Evolutionary conservation across 345 rosid genomes (phyloP).

Genomic region (Citrus trifoliata): DNA sequence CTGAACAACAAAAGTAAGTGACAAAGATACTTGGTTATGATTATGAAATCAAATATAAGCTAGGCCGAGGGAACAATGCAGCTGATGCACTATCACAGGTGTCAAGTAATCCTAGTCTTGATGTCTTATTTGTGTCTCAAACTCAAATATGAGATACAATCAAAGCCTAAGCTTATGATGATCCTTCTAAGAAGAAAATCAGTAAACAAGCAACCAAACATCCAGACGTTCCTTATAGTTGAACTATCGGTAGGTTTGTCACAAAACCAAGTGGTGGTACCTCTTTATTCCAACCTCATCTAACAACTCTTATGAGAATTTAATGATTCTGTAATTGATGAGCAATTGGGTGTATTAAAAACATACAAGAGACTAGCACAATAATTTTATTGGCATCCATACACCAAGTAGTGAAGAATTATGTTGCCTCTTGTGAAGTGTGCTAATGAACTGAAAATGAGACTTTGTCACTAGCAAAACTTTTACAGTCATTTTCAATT

Average conservation of each 20-base stretch:
- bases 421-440: not conserved
- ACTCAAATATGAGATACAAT: not conserved
- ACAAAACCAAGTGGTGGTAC: not conserved
- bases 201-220: not conserved
- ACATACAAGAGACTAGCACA: constrained; percentile 1
- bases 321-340: not conserved
- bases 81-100: not conserved
- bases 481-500: not conserved
- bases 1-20: no score
- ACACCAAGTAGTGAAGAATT: not conserved
- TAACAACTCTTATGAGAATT: not conserved
- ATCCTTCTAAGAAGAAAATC: not conserved
- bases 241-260: not conserved
- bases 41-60: no score
- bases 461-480: not conserved
- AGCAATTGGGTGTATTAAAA: not conserved
- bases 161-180: not conserved
- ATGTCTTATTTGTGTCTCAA: not conserved
- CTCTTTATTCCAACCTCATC: not conserved
- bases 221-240: not conserved
- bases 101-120: not conserved
- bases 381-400: constrained; percentile 11
- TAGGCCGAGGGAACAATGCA: no score
- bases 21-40: no score
- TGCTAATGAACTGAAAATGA: not conserved